Base-by-base conservation (phyloP, 345 rosid species). In the Aquilaria sinensis region DNA sequence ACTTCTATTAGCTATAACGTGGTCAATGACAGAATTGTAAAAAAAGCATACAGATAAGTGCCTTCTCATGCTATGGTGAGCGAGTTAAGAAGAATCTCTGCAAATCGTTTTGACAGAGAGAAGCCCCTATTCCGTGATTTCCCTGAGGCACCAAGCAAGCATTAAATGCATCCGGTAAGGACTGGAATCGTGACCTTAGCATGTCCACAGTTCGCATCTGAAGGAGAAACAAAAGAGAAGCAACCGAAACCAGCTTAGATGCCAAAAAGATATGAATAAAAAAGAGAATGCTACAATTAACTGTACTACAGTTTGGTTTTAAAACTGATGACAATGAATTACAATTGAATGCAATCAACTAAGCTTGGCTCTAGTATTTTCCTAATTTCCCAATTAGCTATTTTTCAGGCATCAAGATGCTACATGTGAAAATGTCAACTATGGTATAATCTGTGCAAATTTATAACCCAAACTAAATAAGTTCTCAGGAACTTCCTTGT, bases 121-220 rank as follows among this genome's bases (percentile, higher is more conserved):
- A 90, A 94, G 56, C 96, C 92, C 70, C 87, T 86, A 75, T 85
- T 90, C 67, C 67, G 76, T 41, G 82, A 75, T 80, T 74, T 90
- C 62, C 88, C 89, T 47, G 92, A 81, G 99, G 96, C 65, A 94
- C 96, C 84, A 94, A 79, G 68, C 72, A 85, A 46, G 92, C 76
- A 61, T 94, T 94, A 70, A 90, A 88, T 67, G 99, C 96, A 62
- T 85, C 89, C 49, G 99, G 99, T 68, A 94, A 74, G 62, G 99
- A 88, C 70, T 86, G 96, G 74, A 94, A 94, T 60, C 98, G 81
- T 57, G 96, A 93, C 80, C 97, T 80, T 51, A 93, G 90, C 98
- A 93, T 93, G 69, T 90, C 96, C 72, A 93, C 76, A 29, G 98
- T 88, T 64, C 96, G 85, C 76, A 94, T 88, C 99, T 90, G 75